Conservation (phyloP, 371 early-diverging fungal species). For the Cladochytrium tenue region DNA sequence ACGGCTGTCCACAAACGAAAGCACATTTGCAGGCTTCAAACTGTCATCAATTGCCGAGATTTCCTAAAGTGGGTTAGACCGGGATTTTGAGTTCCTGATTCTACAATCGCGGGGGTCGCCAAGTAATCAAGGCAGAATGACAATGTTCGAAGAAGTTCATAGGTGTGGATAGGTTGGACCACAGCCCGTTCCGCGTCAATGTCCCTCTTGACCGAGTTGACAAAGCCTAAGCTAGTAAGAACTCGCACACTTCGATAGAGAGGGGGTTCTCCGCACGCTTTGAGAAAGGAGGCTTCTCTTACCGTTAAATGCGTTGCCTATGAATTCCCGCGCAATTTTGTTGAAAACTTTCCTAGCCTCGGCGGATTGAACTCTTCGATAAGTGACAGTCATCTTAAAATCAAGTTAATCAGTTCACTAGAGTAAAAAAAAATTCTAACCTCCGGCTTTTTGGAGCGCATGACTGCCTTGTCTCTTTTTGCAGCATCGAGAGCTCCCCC, state of each 20-base stretch:
- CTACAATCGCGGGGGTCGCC: neutral
- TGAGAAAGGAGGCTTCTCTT: neutral
- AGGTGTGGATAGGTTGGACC: conserved; percentile 54
- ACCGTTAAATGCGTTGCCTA: conserved; percentile 66
- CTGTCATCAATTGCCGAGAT: no score
- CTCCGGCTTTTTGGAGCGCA: neutral
- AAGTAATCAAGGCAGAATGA: conserved; percentile 45
- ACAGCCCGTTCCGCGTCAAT: conserved; percentile 62
- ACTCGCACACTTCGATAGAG: no score
- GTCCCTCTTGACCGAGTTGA: conserved; percentile 57
- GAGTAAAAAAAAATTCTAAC: no score
- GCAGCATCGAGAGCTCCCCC: conserved; percentile 45
- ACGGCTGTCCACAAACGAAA: conserved; percentile 52
- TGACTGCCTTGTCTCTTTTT: conserved; percentile 34
- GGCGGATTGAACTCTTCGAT: conserved; percentile 9
- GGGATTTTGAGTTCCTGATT: no score
- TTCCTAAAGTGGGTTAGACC: no score
- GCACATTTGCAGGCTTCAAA: no score
- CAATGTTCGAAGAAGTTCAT: conserved; percentile 37
- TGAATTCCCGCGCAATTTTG: conserved; percentile 43
- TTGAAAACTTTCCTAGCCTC: conserved; percentile 19
- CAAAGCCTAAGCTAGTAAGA: conserved; percentile 54
- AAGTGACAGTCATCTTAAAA: neutral
- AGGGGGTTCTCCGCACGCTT: neutral
- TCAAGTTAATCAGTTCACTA: conserved; percentile 5